Evolutionary conservation across 768 basidiomycete species (phyloP).

Genomic region (Lactifluus echinatus): DNA sequence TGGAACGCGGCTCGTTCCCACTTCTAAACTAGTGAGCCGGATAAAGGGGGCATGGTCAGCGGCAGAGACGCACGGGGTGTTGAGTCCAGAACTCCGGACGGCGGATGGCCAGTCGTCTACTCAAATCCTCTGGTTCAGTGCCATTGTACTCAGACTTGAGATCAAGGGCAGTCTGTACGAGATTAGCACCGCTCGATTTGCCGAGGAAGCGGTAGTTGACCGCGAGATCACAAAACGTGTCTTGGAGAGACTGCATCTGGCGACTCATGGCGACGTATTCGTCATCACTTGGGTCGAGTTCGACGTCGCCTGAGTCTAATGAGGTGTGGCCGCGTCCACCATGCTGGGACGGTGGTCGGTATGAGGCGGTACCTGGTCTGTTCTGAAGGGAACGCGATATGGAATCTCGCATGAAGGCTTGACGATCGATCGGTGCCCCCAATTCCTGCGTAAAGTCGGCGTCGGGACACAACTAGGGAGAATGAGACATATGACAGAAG

Average conservation of each 20-base stretch:
- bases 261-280: slow-evolving; percentile 23
- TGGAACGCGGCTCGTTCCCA: slow-evolving; percentile 9
- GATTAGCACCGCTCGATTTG: slow-evolving; percentile 35
- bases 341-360: background rate
- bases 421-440: slow-evolving; percentile 36
- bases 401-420: slow-evolving; percentile 25
- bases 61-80: slow-evolving; percentile 33
- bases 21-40: background rate
- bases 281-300: slow-evolving; percentile 17
- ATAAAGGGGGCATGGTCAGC: background rate
- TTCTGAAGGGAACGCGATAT: slow-evolving; percentile 17
- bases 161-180: slow-evolving; percentile 35
- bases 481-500: background rate
- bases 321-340: background rate
- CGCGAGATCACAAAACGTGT: slow-evolving; percentile 25
- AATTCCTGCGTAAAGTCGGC: slow-evolving; percentile 53
- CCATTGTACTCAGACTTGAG: slow-evolving; percentile 34
- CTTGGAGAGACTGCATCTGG: slow-evolving; percentile 24
- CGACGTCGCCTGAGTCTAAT: slow-evolving; percentile 1
- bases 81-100: slow-evolving; percentile 44
- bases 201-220: slow-evolving; percentile 33
- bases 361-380: background rate
- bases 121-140: slow-evolving; percentile 1
- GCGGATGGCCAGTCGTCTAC: slow-evolving; percentile 24
- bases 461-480: slow-evolving; percentile 51